A percentile compares a stretch with the other conserved stretches of the same genome.
These are phyloP conservation scores for Lophiostoma macrostomum DNA, from an alignment of 495 filamentous ascomycete genomes.

Conservation along the genomic window DNA sequence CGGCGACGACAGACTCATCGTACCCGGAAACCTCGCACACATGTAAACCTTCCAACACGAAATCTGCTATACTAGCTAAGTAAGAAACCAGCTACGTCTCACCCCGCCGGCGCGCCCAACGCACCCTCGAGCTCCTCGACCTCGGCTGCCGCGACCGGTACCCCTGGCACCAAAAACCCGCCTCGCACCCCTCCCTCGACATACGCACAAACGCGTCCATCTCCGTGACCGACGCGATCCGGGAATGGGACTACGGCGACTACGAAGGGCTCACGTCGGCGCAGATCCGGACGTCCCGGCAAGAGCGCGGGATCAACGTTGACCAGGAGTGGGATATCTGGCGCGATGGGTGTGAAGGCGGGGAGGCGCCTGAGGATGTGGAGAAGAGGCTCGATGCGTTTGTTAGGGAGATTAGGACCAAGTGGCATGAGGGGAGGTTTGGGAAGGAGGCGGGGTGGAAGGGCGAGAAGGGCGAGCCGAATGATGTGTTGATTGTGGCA, in stretches of 20 bases:
- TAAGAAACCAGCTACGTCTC: constrained; percentile 66
- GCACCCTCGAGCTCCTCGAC: constrained; percentile 78
- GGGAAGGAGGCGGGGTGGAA: constrained; percentile 30
- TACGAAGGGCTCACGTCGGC: constrained; percentile 86
- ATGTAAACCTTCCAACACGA: too few relatives aligned
- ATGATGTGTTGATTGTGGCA: constrained; percentile 44
- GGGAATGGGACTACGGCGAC: constrained; percentile 94
- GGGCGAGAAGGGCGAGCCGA: constrained; percentile 31
- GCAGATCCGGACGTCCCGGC: constrained; percentile 61
- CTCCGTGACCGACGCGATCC: constrained; percentile 70
- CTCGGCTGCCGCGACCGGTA: constrained; percentile 54
- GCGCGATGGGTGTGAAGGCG: constrained; percentile 51
- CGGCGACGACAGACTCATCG: constrained; percentile 80
- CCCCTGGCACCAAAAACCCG: constrained; percentile 48
- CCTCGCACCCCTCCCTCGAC: neutral
- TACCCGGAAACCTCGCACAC: constrained; percentile 74
- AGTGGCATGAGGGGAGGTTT: constrained; percentile 38
- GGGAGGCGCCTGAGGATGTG: constrained; percentile 52
- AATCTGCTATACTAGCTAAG: neutral
- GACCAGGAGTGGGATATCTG: constrained; percentile 48
- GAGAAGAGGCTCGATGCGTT: constrained; percentile 39
- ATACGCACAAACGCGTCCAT: constrained; percentile 53
- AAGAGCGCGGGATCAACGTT: constrained; percentile 48
- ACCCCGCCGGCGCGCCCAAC: constrained; percentile 78
- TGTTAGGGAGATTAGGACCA: constrained; percentile 41